These are phyloP conservation scores for Arthromyces matolae DNA, from an alignment of 768 basidiomycete genomes.

Conservation along the genomic window DNA sequence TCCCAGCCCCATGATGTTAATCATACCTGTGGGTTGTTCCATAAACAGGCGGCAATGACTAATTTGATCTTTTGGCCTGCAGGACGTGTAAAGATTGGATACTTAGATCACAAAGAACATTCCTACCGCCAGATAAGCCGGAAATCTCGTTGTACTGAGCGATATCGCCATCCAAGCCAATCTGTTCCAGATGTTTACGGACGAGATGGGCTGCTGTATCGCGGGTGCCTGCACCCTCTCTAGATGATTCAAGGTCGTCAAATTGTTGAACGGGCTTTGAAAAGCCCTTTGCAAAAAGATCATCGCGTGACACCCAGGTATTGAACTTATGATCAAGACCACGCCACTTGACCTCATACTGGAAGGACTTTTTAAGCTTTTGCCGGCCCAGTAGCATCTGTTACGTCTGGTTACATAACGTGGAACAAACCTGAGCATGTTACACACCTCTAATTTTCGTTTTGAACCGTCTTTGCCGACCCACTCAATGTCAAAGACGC, in stretches of 20 bases:
- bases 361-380: constrained; percentile 94
- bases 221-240: constrained; percentile 90
- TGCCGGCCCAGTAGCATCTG: constrained; percentile 90
- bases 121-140: constrained; percentile 84
- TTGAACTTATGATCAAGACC: constrained; percentile 84
- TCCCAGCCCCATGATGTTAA: background rate
- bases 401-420: constrained; percentile 7
- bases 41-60: constrained; percentile 90
- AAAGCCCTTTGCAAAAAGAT: constrained; percentile 83
- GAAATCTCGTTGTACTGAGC: constrained; percentile 97
- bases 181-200: constrained; percentile 90
- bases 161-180: constrained; percentile 95
- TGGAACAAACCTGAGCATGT: background rate
- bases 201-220: constrained; percentile 81
- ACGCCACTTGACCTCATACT: constrained; percentile 89
- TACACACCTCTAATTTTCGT: constrained; percentile 83
- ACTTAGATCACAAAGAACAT: background rate
- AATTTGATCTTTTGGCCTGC: constrained; percentile 94
- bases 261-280: constrained; percentile 89
- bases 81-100: constrained; percentile 8
- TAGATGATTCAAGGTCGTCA: constrained; percentile 92
- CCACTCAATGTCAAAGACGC: constrained; percentile 77
- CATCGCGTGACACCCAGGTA: constrained; percentile 88
- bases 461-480: constrained; percentile 87
- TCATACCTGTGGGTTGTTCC: constrained; percentile 89